phyloP scores from a whole-genome alignment of 2,329 filamentous ascomycete species.

The Neopestalotiopsis rosae region DNA sequence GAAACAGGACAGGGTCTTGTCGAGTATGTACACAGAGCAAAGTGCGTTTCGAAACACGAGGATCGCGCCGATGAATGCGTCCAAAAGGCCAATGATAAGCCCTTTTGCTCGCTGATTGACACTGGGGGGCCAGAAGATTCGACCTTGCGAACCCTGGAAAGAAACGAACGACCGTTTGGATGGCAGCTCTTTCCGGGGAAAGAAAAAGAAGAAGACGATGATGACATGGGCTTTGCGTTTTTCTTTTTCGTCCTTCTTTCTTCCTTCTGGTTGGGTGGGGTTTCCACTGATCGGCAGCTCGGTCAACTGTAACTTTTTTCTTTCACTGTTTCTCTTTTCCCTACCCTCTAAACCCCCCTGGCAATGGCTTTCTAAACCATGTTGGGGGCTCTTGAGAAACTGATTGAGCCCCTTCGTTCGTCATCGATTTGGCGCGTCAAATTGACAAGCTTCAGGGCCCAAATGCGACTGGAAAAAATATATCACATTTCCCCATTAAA shows the following conservation, averaged over 20 bases:
- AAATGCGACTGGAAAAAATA: neutral
- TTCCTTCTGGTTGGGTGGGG: neutral
- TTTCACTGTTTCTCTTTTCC: neutral
- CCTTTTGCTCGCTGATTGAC: neutral
- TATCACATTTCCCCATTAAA: neutral
- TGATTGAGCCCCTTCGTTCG: neutral
- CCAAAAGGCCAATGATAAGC: slow-evolving; percentile 5
- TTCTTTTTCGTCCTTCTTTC: neutral
- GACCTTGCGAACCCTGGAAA: neutral
- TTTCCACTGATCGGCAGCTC: neutral
- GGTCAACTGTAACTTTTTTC: neutral
- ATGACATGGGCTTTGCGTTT: neutral
- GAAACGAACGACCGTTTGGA: slow-evolving; percentile 1
- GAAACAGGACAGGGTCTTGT: slow-evolving; percentile 9
- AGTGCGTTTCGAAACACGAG: slow-evolving; percentile 15
- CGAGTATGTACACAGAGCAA: neutral
- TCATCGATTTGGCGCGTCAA: slow-evolving; percentile 2
- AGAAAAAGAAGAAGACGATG: neutral
- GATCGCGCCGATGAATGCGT: slow-evolving; percentile 8
- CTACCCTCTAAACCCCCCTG: neutral
- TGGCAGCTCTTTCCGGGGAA: slow-evolving; percentile 2
- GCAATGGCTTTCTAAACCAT: neutral
- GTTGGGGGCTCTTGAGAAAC: neutral
- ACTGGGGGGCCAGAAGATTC: neutral
- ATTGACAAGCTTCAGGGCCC: neutral